phyloP scores from a whole-genome alignment of 306 rosid genomes.

The Albizia julibrissin region DNA sequence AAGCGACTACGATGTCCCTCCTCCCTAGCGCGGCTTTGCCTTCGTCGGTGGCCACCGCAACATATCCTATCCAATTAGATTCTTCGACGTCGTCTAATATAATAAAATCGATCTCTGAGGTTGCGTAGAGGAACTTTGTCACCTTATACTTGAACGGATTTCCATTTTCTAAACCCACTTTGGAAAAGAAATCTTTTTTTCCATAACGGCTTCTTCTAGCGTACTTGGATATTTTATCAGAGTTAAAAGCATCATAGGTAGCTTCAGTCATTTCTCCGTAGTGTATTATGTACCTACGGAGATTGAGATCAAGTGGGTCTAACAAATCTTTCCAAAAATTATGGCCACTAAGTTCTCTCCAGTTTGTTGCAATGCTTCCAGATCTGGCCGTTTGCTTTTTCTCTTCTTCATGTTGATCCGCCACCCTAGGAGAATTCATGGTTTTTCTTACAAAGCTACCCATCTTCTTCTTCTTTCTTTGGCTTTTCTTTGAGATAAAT shows the following conservation, averaged over 20 bases:
- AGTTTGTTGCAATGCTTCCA: neutral
- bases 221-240: neutral
- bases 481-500: neutral
- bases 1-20: neutral
- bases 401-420: neutral
- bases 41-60: neutral
- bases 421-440: neutral
- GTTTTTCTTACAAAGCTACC: neutral
- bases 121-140: neutral
- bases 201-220: neutral
- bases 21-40: neutral
- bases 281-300: neutral
- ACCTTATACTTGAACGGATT: neutral
- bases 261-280: neutral
- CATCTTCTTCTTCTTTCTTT: neutral
- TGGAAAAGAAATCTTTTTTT: neutral
- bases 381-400: slow-evolving; percentile 7
- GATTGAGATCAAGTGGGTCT: neutral
- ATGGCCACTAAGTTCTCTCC: neutral
- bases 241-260: neutral
- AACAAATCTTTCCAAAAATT: neutral
- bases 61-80: neutral
- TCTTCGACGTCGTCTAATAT: neutral
- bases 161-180: neutral
- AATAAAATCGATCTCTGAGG: neutral